Conservation (phyloP, 140 eudicot genomes). For the Oenanthe javanica region DNA sequence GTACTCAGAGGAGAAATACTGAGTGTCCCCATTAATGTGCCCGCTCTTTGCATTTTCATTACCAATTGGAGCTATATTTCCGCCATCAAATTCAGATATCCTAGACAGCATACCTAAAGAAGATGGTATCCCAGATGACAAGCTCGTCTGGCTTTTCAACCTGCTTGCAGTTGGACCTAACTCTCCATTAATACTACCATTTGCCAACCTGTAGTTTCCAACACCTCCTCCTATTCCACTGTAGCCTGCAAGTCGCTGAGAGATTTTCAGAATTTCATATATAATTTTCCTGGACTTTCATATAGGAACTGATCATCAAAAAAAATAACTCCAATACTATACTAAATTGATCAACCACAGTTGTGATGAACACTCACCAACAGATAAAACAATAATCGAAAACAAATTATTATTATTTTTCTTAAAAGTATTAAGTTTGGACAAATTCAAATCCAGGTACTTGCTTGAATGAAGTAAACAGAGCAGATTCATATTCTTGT, state of each 20-base stretch:
- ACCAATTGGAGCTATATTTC: conserved; percentile 23
- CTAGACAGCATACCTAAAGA: conserved; percentile 52
- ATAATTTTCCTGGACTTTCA: neutral
- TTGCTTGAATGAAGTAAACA: neutral
- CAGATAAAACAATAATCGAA: neutral
- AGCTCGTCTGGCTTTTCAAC: conserved; percentile 38
- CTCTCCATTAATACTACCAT: conserved; percentile 37
- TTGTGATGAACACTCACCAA: neutral
- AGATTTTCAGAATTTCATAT: conserved; percentile 16
- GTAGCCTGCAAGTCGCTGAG: conserved; percentile 46
- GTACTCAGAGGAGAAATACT: conserved; percentile 36
- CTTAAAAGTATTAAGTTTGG: neutral
- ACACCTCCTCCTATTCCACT: conserved; percentile 32
- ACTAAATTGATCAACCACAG: neutral
- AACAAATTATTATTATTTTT: no score
- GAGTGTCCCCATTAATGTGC: conserved; percentile 18
- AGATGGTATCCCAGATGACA: conserved; percentile 29
- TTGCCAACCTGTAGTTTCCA: conserved; percentile 27
- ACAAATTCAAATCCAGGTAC: neutral
- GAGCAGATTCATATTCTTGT: conserved; percentile 6
- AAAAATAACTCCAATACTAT: neutral
- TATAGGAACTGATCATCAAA: neutral
- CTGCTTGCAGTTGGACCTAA: conserved; percentile 35
- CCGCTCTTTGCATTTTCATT: conserved; percentile 27
- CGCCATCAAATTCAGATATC: conserved; percentile 56